phyloP scores from a whole-genome alignment of 805 yeast species.

The Clavispora phyllophila region DNA sequence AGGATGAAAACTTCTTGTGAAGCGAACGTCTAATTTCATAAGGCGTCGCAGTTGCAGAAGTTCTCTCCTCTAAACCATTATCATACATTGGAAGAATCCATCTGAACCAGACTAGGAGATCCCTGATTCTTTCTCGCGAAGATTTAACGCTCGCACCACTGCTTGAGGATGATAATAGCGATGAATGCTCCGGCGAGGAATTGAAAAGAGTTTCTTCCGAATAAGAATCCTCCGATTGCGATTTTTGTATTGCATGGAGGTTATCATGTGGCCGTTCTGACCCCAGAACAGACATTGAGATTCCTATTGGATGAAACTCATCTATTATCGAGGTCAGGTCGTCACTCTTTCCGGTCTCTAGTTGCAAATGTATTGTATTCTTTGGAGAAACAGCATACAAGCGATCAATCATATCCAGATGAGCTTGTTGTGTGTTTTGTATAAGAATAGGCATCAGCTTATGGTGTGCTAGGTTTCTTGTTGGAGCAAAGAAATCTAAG shows the following conservation, averaged over 20 bases:
- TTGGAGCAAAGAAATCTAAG: slow-evolving; percentile 3
- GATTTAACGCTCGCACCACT: not conserved
- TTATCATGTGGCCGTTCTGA: no score
- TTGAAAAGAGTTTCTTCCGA: not conserved
- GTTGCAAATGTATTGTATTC: slow-evolving; percentile 31
- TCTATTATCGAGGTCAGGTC: not conserved
- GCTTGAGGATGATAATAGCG: not conserved
- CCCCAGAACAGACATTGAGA: no score
- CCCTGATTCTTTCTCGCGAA: not conserved
- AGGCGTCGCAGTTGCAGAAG: slow-evolving; percentile 5
- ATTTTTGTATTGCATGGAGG: not conserved
- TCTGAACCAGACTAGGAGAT: not conserved
- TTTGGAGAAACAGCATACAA: slow-evolving; percentile 38
- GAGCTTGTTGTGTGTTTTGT: slow-evolving; percentile 2
- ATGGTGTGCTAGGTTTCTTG: not conserved
- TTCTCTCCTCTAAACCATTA: not conserved
- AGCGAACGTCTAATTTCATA: not conserved
- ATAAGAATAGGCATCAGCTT: slow-evolving; percentile 5
- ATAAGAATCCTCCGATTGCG: not conserved
- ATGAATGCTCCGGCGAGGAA: not conserved
- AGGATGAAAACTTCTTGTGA: slow-evolving; percentile 5
- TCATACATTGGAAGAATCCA: slow-evolving; percentile 3
- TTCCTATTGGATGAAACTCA: not conserved
- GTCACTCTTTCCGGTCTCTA: slow-evolving; percentile 18
- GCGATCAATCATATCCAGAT: slow-evolving; percentile 19